Evolutionary conservation across 208 protist species (phyloP).

Genomic region (Leptomonas seymouri): DNA sequence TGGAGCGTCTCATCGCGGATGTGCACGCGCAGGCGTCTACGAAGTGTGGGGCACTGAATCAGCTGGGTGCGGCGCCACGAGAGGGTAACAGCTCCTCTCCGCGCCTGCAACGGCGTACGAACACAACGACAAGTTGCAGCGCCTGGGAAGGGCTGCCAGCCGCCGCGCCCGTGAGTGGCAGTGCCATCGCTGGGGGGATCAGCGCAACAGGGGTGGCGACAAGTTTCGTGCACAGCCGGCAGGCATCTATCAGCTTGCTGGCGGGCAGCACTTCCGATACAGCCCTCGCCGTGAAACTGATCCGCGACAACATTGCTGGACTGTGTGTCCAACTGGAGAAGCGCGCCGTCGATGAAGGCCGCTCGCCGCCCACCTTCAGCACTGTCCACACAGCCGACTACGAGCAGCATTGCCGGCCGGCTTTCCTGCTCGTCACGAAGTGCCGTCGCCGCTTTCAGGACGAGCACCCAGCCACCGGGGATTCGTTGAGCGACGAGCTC

Average conservation of each 20-base stretch:
- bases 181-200: background rate
- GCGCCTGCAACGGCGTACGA: conserved; percentile 5
- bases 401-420: conserved; percentile 56
- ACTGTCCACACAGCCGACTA: conserved; percentile 54
- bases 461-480: conserved; percentile 11
- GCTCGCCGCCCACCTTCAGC: conserved; percentile 39
- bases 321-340: conserved; percentile 72
- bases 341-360: conserved; percentile 40
- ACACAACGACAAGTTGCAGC: conserved; percentile 3
- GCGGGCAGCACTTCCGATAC: conserved; percentile 9
- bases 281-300: conserved; percentile 32
- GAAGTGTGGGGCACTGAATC: background rate
- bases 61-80: background rate
- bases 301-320: conserved; percentile 68
- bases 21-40: background rate
- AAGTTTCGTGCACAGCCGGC: conserved; percentile 22
- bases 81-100: conserved; percentile 16
- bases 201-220: background rate
- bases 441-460: conserved; percentile 34
- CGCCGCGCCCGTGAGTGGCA: background rate
- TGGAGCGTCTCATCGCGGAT: conserved; percentile 35
- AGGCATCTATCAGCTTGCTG: conserved; percentile 11
- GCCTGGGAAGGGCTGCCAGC: background rate
- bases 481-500: conserved; percentile 55
- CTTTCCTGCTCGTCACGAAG: conserved; percentile 57